A percentile compares a stretch with the other conserved stretches of the same genome.
phyloP scores from a whole-genome alignment of 106 monocot genomes.

The Phalaenopsis equestris region DNA sequence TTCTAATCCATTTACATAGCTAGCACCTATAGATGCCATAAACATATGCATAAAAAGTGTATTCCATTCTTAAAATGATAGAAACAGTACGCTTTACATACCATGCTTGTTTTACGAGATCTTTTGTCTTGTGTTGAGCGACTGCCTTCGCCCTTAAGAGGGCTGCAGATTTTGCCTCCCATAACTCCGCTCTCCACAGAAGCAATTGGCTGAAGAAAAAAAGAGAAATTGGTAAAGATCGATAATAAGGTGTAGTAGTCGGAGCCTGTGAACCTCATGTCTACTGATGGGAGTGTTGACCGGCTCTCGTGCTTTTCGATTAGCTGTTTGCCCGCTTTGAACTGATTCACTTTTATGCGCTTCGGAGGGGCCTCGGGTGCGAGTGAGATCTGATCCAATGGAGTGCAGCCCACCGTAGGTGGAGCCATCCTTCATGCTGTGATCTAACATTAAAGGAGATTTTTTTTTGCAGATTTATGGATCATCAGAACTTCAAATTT shows the following conservation, averaged over 20 bases:
- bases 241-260: not conserved
- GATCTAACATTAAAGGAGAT: slow-evolving; percentile 14
- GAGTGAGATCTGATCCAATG: slow-evolving; percentile 86
- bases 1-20: too few relatives aligned
- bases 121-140: slow-evolving; percentile 61
- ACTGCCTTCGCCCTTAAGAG: slow-evolving; percentile 18
- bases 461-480: not conserved
- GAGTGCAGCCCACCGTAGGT: slow-evolving; percentile 84
- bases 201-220: slow-evolving; percentile 46
- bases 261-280: slow-evolving; percentile 20
- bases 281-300: slow-evolving; percentile 63
- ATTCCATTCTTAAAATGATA: too few relatives aligned
- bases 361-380: slow-evolving; percentile 50
- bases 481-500: too few relatives aligned
- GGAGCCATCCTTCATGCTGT: slow-evolving; percentile 43
- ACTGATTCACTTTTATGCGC: slow-evolving; percentile 26
- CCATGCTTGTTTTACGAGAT: slow-evolving; percentile 60
- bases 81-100: slow-evolving; percentile 8
- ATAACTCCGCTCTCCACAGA: slow-evolving; percentile 87
- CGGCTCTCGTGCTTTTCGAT: slow-evolving; percentile 15
- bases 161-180: slow-evolving; percentile 8
- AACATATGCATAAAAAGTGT: not conserved
- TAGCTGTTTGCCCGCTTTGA: slow-evolving; percentile 19
- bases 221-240: not conserved
- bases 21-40: not conserved